Base-by-base conservation (phyloP, 371 early-diverging fungal species). In the Enterospora canceri region DNA sequence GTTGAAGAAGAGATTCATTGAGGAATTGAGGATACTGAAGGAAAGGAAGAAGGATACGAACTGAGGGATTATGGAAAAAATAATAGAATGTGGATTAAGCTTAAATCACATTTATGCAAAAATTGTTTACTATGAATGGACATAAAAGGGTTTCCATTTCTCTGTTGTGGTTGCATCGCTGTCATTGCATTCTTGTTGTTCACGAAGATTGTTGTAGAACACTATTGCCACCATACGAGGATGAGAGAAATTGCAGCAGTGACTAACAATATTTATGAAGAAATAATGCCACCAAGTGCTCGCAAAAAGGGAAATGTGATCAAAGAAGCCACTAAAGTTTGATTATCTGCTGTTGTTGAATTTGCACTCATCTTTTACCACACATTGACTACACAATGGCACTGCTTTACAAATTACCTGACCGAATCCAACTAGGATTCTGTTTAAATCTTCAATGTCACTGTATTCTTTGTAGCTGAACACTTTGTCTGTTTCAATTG, bases 341-440 rank as follows among this genome's bases (percentile, higher is more conserved):
- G n/a, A n/a, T n/a, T n/a, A n/a, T n/a, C n/a, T 40, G 40, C n/a
- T 40, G 8, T 8, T 8, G 24, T 53, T 19, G 23, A 34, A 53
- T 2, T 61, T 64, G 55, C 73, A 68, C n/a, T 23, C 35, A 19
- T 58, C 21, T 31, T 68, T 76, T 19, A 90, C 87, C 15, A 90
- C 89, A 68, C 96, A 95, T 40, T 80, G 78, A 19, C 66, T 73
- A 77, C 96, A 95, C 21, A 73, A 82, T 0, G 96, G 96, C 0
- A 83, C 83, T 8, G 67, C 34, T 15, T 81, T 72, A 73, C 97
- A 96, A 30, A 86, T 74, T 0, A 84, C 85, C 76, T 96, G 97
- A 1, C 95, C 95, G 78, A 88, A 89, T 0, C 97, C 97, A 18
- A 96, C 97, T 18, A 96, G 72, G 33, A 91, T 72, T 8, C 85